Conservation (phyloP, 345 rosid species). For the Gossypium australe region DNA sequence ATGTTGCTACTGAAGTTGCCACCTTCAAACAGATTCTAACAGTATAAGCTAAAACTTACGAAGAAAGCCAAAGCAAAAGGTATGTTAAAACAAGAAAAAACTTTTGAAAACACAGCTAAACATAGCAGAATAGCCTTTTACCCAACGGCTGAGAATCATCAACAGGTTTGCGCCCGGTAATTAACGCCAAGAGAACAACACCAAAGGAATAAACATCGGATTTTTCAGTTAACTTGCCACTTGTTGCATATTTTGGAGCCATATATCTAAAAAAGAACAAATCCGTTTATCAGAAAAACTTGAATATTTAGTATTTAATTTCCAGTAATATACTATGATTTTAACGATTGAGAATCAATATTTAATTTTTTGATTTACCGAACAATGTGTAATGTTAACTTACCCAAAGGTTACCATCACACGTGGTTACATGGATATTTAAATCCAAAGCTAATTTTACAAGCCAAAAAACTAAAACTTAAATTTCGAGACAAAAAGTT, state of each 20-base stretch:
- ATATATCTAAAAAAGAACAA: conserved; percentile 56
- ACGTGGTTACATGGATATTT: conserved; percentile 83
- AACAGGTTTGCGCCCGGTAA: conserved; percentile 94
- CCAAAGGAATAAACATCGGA: conserved; percentile 50
- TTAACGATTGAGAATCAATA: neutral
- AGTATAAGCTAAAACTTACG: neutral
- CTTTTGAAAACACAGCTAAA: neutral
- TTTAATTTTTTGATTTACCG: neutral
- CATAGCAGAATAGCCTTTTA: conserved; percentile 21
- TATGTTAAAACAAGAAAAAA: neutral
- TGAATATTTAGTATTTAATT: neutral
- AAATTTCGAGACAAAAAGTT: neutral
- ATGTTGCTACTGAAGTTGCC: too few species aligned
- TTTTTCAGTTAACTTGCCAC: conserved; percentile 92
- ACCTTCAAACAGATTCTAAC: neutral
- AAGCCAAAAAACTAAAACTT: conserved; percentile 97
- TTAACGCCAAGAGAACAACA: conserved; percentile 88
- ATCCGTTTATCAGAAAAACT: conserved; percentile 13
- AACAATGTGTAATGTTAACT: neutral
- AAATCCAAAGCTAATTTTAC: conserved; percentile 87
- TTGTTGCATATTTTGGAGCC: conserved; percentile 98
- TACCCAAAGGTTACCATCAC: conserved; percentile 99
- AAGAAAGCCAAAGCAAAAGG: neutral
- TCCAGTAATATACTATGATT: neutral
- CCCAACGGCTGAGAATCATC: conserved; percentile 93